A percentile compares a stretch with the other conserved stretches of the same genome.
phyloP scores from a whole-genome alignment of 2,329 filamentous ascomycete species.

The Salinomyces thailandicus region DNA sequence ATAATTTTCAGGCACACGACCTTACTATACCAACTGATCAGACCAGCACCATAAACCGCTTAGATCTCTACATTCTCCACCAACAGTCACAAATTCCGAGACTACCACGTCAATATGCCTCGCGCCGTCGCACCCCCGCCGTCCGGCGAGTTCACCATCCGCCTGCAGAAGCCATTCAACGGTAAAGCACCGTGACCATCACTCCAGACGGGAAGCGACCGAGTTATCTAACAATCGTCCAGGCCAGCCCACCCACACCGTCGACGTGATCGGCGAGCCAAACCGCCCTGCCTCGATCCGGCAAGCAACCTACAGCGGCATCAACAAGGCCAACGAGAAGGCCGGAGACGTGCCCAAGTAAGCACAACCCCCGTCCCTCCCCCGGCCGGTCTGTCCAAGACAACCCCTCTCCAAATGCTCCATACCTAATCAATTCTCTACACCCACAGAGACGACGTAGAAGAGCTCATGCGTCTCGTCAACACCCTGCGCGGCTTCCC shows the following conservation, averaged over 20 bases:
- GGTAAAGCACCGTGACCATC: no score
- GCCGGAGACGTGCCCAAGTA: slow-evolving; percentile 28
- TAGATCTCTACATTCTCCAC: no score
- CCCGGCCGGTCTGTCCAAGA: no score
- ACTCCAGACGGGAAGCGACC: no score
- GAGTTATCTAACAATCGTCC: slow-evolving; percentile 9
- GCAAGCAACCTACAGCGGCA: slow-evolving; percentile 23
- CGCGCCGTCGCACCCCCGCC: slow-evolving; percentile 27
- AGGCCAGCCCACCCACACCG: slow-evolving; percentile 24
- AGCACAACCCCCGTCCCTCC: slow-evolving; percentile 2
- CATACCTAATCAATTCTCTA: background rate
- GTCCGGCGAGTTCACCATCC: slow-evolving; percentile 27
- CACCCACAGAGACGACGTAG: slow-evolving; percentile 29
- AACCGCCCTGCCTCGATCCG: slow-evolving; percentile 30
- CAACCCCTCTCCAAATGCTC: background rate
- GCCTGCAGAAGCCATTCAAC: slow-evolving; percentile 25
- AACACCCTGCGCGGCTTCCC: slow-evolving; percentile 32
- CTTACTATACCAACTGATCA: no score
- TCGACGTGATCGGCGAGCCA: slow-evolving; percentile 33
- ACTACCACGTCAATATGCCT: no score
- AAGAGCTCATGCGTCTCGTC: slow-evolving; percentile 31
- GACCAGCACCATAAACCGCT: no score
- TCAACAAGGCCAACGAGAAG: slow-evolving; percentile 29
- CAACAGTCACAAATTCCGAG: no score
- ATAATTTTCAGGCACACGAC: no score